These are phyloP conservation scores for Lolium rigidum DNA, from an alignment of 176 grass and related monocot genomes.

Conservation along the genomic window DNA sequence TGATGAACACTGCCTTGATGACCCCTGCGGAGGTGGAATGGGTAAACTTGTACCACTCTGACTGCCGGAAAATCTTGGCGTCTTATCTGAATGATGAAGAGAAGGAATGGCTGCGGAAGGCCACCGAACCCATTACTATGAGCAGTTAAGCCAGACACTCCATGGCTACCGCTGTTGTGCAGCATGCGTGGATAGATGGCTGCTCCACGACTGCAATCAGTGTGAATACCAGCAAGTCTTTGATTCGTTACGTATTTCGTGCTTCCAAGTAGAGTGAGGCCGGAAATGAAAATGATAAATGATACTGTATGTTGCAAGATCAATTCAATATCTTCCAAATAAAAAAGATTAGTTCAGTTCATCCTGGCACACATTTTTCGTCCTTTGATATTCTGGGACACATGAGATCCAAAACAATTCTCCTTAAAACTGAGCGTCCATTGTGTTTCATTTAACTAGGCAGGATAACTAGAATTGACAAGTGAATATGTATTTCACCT, in stretches of 20 bases:
- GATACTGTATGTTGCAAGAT: not conserved
- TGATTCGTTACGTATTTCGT: not conserved
- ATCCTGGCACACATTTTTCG: not conserved
- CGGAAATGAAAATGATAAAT: not conserved
- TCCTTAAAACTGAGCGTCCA: no score
- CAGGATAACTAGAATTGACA: no score
- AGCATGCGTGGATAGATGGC: slow-evolving; percentile 13
- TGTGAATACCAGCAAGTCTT: not conserved
- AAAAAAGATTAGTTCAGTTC: not conserved
- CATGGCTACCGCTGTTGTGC: not conserved
- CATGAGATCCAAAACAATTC: not conserved
- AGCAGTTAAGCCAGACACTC: slow-evolving; percentile 38
- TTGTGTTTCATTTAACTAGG: no score
- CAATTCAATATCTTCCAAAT: not conserved
- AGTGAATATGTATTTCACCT: no score
- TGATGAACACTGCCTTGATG: slow-evolving; percentile 69
- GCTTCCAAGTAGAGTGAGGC: not conserved
- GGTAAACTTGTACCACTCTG: slow-evolving; percentile 77
- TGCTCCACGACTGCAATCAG: slow-evolving; percentile 1
- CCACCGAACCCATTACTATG: slow-evolving; percentile 62
- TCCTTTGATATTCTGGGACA: not conserved
- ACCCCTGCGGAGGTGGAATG: slow-evolving; percentile 76
- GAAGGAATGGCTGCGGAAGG: slow-evolving; percentile 80
- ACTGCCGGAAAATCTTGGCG: slow-evolving; percentile 65
- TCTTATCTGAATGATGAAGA: slow-evolving; percentile 68